phyloP scores from a whole-genome alignment of 2,329 filamentous ascomycete species.

The Dactylellina haptotyla region DNA sequence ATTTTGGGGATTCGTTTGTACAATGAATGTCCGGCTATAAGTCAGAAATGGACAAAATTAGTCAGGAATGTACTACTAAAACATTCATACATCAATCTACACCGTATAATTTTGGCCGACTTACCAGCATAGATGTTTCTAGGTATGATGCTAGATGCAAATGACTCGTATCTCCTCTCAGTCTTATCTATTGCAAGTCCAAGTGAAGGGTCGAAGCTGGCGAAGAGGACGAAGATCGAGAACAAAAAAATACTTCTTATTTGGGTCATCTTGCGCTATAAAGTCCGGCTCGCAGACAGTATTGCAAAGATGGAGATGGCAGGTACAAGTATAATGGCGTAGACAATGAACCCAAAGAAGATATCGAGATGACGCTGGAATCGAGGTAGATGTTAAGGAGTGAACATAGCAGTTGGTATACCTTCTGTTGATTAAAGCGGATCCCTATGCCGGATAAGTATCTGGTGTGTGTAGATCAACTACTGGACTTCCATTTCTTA shows the following conservation, averaged over 20 bases:
- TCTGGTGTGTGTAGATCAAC: constrained; percentile 15
- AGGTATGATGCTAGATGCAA: neutral
- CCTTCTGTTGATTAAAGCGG: neutral
- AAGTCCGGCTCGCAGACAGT: constrained; percentile 5
- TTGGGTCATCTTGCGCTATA: constrained; percentile 7
- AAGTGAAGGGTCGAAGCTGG: constrained; percentile 2
- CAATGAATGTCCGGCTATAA: constrained; percentile 6
- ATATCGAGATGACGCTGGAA: neutral
- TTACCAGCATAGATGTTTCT: constrained; percentile 11
- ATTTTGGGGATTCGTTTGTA: constrained; percentile 18
- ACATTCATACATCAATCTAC: too few relatives aligned
- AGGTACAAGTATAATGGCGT: neutral
- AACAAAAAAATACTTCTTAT: neutral
- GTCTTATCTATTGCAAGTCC: constrained; percentile 9
- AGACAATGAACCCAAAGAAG: neutral
- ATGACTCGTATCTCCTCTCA: neutral
- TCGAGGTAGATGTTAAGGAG: constrained; percentile 14
- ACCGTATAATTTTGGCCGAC: neutral
- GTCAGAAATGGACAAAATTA: neutral
- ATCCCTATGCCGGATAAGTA: constrained; percentile 30
- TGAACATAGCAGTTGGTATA: constrained; percentile 24
- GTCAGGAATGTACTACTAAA: too few relatives aligned
- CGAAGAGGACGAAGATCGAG: constrained; percentile 13
- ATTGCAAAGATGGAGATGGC: neutral
- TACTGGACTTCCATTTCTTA: constrained; percentile 19